These are phyloP conservation scores for Sporodiniella umbellata DNA, from an alignment of 371 early-diverging fungal genomes.

Conservation along the genomic window DNA sequence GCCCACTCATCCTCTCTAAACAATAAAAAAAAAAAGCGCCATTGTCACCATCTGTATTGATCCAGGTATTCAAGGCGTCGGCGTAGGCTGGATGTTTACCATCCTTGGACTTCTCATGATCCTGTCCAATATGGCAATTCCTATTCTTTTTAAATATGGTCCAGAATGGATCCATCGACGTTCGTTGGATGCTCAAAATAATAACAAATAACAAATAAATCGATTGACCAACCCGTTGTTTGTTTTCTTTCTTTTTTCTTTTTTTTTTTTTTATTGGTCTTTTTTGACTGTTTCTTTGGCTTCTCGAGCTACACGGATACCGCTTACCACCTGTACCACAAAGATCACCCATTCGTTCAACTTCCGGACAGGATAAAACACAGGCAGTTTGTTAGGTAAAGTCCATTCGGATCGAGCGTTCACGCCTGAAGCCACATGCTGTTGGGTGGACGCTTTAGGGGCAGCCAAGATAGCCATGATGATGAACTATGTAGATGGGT, in stretches of 20 bases:
- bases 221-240: no score
- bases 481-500: conserved; percentile 32
- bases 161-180: conserved; percentile 34
- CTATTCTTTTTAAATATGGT: conserved; percentile 24
- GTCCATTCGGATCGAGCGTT: conserved; percentile 25
- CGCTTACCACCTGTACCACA: conserved; percentile 31
- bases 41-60: conserved; percentile 18
- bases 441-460: conserved; percentile 30
- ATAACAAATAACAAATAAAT: no score
- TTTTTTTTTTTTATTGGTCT: conserved; percentile 10
- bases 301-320: conserved; percentile 37
- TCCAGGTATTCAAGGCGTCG: conserved; percentile 25
- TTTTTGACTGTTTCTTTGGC: conserved; percentile 23
- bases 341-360: conserved; percentile 35
- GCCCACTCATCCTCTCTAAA: conserved; percentile 41
- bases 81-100: conserved; percentile 39
- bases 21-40: no score
- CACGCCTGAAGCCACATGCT: conserved; percentile 25
- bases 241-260: no score
- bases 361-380: conserved; percentile 47
- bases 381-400: conserved; percentile 38
- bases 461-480: conserved; percentile 50
- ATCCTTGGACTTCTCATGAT: conserved; percentile 23
- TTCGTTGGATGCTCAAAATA: no score
- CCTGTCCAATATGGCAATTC: conserved; percentile 20